phyloP scores from a whole-genome alignment of 345 rosid genomes.

The Punica granatum region DNA sequence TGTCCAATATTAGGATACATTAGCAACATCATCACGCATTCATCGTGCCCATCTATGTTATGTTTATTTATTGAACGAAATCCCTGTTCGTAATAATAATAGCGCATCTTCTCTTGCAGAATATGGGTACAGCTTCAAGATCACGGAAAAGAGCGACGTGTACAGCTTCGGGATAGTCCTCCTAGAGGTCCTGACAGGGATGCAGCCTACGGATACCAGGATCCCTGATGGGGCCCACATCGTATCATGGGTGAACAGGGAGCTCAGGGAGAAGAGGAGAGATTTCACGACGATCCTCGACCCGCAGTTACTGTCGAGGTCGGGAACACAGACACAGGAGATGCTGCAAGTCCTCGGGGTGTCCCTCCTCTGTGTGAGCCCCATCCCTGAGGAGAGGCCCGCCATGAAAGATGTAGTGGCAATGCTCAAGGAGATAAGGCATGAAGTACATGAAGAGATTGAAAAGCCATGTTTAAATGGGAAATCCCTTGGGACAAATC shows the following conservation, averaged over 20 bases:
- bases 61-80: background rate
- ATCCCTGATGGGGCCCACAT: slow-evolving; percentile 56
- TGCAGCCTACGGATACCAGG: slow-evolving; percentile 35
- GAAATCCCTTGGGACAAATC: slow-evolving; percentile 18
- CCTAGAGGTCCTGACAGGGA: slow-evolving; percentile 53
- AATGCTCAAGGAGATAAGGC: slow-evolving; percentile 53
- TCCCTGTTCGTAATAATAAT: background rate
- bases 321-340: slow-evolving; percentile 58
- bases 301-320: slow-evolving; percentile 33
- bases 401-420: slow-evolving; percentile 65
- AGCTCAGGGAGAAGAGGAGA: slow-evolving; percentile 33
- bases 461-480: slow-evolving; percentile 32
- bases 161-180: slow-evolving; percentile 71
- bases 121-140: slow-evolving; percentile 59
- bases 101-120: slow-evolving; percentile 30
- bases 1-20: background rate
- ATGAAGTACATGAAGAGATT: slow-evolving; percentile 31
- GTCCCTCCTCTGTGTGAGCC: slow-evolving; percentile 53
- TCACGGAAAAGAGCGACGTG: slow-evolving; percentile 67
- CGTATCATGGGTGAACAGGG: slow-evolving; percentile 50
- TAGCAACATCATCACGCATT: no score
- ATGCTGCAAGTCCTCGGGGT: slow-evolving; percentile 66
- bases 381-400: slow-evolving; percentile 54
- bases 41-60: background rate
- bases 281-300: slow-evolving; percentile 49